Percentiles rank a stretch among this genome's conserved stretches.
phyloP scores from a whole-genome alignment of 1,284 basidiomycete genomes.

The Austroboletus niveus region DNA sequence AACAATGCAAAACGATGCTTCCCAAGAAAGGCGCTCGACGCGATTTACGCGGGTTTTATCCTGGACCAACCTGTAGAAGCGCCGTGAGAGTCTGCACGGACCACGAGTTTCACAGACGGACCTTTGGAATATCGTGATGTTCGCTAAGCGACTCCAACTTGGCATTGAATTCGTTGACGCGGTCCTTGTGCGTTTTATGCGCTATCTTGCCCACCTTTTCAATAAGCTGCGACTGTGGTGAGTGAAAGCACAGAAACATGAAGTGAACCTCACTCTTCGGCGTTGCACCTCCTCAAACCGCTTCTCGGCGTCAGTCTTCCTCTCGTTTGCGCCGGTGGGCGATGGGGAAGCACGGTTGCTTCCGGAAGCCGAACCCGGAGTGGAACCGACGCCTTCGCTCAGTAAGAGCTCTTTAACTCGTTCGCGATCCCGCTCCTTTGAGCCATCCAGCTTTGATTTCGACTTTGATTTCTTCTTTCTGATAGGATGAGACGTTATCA shows the following conservation, averaged over 20 bases:
- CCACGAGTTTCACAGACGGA: constrained; percentile 34
- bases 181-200: constrained; percentile 90
- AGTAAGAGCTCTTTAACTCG: constrained; percentile 50
- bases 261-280: constrained; percentile 62
- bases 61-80: constrained; percentile 65
- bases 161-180: constrained; percentile 88
- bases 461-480: constrained; percentile 89
- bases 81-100: constrained; percentile 28
- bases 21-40: constrained; percentile 18
- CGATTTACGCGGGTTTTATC: constrained; percentile 48
- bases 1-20: constrained; percentile 6
- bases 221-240: constrained; percentile 54
- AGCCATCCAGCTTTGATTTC: constrained; percentile 41
- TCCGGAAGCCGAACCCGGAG: constrained; percentile 47
- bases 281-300: constrained; percentile 86
- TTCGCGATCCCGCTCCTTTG: constrained; percentile 43
- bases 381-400: constrained; percentile 43
- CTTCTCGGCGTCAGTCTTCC: constrained; percentile 87
- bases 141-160: constrained; percentile 88
- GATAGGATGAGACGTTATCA: constrained; percentile 20
- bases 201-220: constrained; percentile 81
- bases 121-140: constrained; percentile 94
- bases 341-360: constrained; percentile 61
- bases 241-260: not conserved
- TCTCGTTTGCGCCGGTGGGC: constrained; percentile 41